Base-by-base conservation (phyloP, 176 grass and related monocot species). In the Typha latifolia region DNA sequence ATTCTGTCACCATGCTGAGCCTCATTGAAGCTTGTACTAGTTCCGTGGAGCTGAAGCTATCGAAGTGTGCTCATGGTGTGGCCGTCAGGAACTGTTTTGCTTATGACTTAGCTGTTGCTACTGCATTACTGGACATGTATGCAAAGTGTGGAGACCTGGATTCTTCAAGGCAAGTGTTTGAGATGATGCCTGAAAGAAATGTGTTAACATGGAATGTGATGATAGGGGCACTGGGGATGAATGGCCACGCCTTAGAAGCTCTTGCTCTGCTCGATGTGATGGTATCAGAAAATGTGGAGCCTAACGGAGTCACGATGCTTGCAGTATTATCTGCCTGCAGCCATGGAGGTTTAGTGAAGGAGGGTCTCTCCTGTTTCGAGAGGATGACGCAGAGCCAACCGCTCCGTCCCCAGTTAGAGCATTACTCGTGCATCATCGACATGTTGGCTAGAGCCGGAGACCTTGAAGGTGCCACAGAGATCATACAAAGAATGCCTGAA, bases 161-260 rank as follows among this genome's bases (percentile, higher is more conserved):
- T 24, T 52, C 15, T 3, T 21, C 76, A 12, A 66, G n/a, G 8
- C 83, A 74, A 68, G 77, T 81, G 77, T 88, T 88, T 29, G 49
- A 77, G 13, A 49, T 21, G n/a, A 74, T 84, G 37, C 61, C 77
- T 0, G 37, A 37, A 14, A 88, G 66, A 72, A 82, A 78, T 27
- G 50, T 81, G 11, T 20, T 78, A 2, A 69, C 77, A 12, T 84
- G 81, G 81, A 88, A 84, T 61, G 74, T 75, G n/a, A 84, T 88
- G 81, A 84, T 88, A 72, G 73, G 85, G 3, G 85, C 69, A 8
- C 63, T 88, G 18, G 85, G 85, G 11, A 81, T 84, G 85, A 88
- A 88, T 12, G 85, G 85, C 1, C 51, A 69, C 0, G 65, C 81
- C 12, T 9, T 3, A 14, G 85, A 74, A 43, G 76, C 85, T 37